Base-by-base conservation (phyloP, 139 green algal species). In the Desmodesmus armatus region DNA sequence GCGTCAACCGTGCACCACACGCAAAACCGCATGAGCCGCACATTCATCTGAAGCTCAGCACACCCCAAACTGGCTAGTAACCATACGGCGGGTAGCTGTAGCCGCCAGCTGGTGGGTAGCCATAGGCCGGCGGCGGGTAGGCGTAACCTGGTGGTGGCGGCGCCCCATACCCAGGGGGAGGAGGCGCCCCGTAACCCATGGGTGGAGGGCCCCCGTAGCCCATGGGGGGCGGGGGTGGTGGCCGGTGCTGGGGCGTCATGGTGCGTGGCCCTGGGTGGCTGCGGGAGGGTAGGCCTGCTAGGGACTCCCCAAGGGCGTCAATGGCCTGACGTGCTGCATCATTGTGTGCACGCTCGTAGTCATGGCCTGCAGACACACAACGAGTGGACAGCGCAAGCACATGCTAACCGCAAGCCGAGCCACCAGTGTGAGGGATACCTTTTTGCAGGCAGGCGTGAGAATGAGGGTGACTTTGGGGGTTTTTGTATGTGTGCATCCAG, bases 321-420 rank as follows among this genome's bases (percentile, higher is more conserved):
- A n/a, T 37, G 47, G 78, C 62, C 25, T 76, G 39, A 23, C 39
- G 67, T 0, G 47, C 65, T 74, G 40, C 79, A 21, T 85, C 79
- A 9, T 78, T 75, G 60, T 85, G 79, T 19, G 79, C 79, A 35
- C 51, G 37, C 43, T 77, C 79, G 33, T 31, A 85, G 63, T 85
- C 79, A 11, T 29, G 19, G 2, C 79, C 79, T 84, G 78, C 78
- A 72, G 33, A 5, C 37, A 7, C 71, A 33, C 15, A 2, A 21
- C 43, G 25, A 62, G 25, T 3, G 66, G 21, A 44, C 15, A 7
- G 29, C 29, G 63, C 15, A 33, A 74, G 66, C 35, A 69, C n/a
- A 21, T 69, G 27, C 35, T n/a, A n/a, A n/a, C n/a, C n/a, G n/a
- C n/a, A n/a, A n/a, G n/a, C n/a, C n/a, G n/a, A n/a, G n/a, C n/a